Percentiles rank a stretch among this genome's conserved stretches.
These are phyloP conservation scores for Meyerozyma smithsonii DNA, from an alignment of 1,139 yeast species.

Conservation along the genomic window DNA sequence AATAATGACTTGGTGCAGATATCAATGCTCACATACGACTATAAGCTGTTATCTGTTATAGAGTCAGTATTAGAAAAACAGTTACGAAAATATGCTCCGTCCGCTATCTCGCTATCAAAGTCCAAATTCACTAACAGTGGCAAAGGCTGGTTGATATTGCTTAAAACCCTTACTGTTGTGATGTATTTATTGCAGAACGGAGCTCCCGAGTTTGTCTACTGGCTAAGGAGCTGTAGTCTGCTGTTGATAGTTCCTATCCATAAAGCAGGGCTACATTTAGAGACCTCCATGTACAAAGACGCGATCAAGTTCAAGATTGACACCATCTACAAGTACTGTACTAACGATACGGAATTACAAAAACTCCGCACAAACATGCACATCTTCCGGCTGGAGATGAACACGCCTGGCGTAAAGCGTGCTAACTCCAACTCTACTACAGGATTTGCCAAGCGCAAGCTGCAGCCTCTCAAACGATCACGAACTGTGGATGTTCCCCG, in stretches of 20 bases:
- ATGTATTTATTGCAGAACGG: constrained; percentile 37
- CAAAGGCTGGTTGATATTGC: constrained; percentile 17
- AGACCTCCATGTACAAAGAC: constrained; percentile 12
- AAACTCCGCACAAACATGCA: constrained; percentile 35
- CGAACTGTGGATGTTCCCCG: neutral
- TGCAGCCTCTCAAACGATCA: neutral
- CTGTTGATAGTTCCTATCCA: neutral
- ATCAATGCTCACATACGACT: constrained; percentile 23
- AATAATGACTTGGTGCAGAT: constrained; percentile 33
- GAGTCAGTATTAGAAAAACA: constrained; percentile 12
- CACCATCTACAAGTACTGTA: constrained; percentile 25
- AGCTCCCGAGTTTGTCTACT: constrained; percentile 26
- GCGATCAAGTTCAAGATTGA: constrained; percentile 26
- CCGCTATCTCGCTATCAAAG: constrained; percentile 1
- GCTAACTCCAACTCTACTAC: neutral
- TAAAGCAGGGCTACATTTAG: neutral
- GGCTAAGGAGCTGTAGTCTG: constrained; percentile 15
- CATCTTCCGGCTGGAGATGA: constrained; percentile 35
- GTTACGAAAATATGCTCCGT: constrained; percentile 8
- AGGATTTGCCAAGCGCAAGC: neutral
- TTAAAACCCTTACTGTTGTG: constrained; percentile 34
- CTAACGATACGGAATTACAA: constrained; percentile 21
- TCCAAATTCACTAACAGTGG: neutral
- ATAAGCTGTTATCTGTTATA: constrained; percentile 14
- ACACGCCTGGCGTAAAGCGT: constrained; percentile 29